Percentiles rank a stretch among this genome's conserved stretches.
Evolutionary conservation across 495 filamentous ascomycete species (phyloP).

Genomic region (Platismatia glauca): DNA sequence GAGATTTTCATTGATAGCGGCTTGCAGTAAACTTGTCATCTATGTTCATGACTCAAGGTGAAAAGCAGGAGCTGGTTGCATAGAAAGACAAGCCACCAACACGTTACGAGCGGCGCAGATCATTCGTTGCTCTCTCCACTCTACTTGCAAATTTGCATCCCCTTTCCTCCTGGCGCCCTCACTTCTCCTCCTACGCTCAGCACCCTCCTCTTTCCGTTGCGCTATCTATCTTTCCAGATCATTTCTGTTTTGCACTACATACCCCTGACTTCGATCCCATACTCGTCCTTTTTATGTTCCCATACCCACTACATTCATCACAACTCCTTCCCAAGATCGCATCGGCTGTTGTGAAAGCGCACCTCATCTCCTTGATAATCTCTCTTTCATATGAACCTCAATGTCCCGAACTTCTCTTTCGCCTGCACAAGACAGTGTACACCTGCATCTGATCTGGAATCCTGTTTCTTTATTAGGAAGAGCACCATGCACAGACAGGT

Average conservation of each 20-base stretch:
- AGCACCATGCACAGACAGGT: too few species aligned
- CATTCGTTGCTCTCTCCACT: too few species aligned
- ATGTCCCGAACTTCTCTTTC: not conserved
- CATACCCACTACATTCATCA: not conserved
- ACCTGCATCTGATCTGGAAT: not conserved
- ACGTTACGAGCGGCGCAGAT: too few species aligned
- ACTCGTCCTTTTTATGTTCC: not conserved
- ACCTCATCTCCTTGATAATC: not conserved
- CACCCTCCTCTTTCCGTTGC: not conserved
- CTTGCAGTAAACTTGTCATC: too few species aligned
- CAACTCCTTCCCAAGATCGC: not conserved
- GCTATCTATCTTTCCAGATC: not conserved
- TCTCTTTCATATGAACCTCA: not conserved
- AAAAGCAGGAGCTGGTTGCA: not conserved
- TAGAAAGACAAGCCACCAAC: not conserved
- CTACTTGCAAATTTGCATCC: too few species aligned
- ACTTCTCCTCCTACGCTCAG: too few species aligned
- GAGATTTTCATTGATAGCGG: too few species aligned
- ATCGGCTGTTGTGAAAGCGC: not conserved
- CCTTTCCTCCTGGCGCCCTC: too few species aligned
- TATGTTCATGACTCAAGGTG: too few species aligned
- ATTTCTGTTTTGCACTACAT: not conserved
- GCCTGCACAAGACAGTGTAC: not conserved
- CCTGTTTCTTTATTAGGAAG: too few species aligned
- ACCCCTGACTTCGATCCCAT: not conserved